Conservation (phyloP, 2,329 filamentous ascomycete genomes). For the Gyromitra esculenta region DNA sequence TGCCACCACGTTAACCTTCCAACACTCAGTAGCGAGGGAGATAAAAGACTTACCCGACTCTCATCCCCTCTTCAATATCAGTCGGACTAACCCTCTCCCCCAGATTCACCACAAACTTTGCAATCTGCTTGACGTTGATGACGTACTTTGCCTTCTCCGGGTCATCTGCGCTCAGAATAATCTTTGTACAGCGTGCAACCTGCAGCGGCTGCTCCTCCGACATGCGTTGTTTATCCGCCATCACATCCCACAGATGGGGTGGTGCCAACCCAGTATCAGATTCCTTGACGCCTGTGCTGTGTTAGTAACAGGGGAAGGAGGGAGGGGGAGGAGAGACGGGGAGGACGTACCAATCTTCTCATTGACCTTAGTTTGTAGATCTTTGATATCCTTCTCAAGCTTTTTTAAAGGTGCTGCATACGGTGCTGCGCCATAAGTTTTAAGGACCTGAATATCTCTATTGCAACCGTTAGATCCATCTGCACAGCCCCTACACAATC, state of each 20-base stretch:
- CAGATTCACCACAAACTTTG: constrained; percentile 98
- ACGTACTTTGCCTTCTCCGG: constrained; percentile 99
- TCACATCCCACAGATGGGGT: constrained; percentile 98
- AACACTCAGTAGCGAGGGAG: not conserved
- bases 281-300: constrained; percentile 69
- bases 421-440: constrained; percentile 96
- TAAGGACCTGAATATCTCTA: constrained; percentile 98
- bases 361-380: constrained; percentile 96
- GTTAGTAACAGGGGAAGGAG: constrained; percentile 59
- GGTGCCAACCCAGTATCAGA: constrained; percentile 98
- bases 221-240: constrained; percentile 98
- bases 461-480: constrained; percentile 17
- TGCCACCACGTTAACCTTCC: not conserved
- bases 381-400: constrained; percentile 99
- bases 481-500: too few species aligned
- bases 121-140: constrained; percentile 99
- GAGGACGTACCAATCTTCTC: constrained; percentile 83
- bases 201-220: constrained; percentile 96
- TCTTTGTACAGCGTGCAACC: constrained; percentile 98
- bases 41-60: constrained; percentile 73
- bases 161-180: constrained; percentile 96
- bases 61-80: constrained; percentile 99
- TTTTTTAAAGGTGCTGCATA: constrained; percentile 95
- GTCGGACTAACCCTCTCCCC: constrained; percentile 96
- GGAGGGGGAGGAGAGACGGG: not conserved